Base-by-base conservation (phyloP, 331 rosid genomes). In the Cydonia oblonga region DNA sequence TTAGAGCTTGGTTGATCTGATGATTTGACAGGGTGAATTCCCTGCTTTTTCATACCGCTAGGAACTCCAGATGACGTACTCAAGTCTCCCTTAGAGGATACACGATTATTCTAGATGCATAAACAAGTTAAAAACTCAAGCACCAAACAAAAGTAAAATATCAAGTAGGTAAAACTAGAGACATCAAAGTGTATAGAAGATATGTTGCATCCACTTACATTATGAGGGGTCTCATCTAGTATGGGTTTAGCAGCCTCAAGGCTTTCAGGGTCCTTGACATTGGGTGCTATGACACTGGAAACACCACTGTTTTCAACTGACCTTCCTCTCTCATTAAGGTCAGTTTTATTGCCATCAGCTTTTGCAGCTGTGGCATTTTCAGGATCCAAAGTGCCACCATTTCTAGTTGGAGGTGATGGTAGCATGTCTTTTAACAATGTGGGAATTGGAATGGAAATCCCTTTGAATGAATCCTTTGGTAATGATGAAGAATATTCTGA, bases 141-240 rank as follows among this genome's bases (percentile, higher is more conserved):
- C 63, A 51, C 13, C 51, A 32, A 23, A 71, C 42, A 32, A 70
- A 59, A 59, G 57, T 62, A 13, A 18, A 51, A 51, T 51, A 61
- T 74, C 61, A 79, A 79, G 75, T 30, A 64, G 54, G 80, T 51
- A 81, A 81, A 66, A 66, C 32, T 20, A 29, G 69, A 77, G 77
- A 79, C 32, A 57, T 7, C 49, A 23, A 51, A 9, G n/a, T 2
- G 44, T 59, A 25, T 13, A 22, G 38, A 78, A 15, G 46, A 30
- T 40, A 40, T 32, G 22, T 83, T 26, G 70, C 32, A 40, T 40
- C 28, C 30, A 53, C 69, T 74, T 79, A 89, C 96, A 86, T 87
- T 75, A 64, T 22, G 72, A 64, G 76, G 70, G 61, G 76, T 76
- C 67, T 56, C 78, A 66, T 75, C 80, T 7, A 19, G 64, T 13